Evolutionary conservation across 257 asterid genomes (phyloP), one percentile per base, ranked within the genome.

Genomic region (Nicotiana benthamiana): DNA sequence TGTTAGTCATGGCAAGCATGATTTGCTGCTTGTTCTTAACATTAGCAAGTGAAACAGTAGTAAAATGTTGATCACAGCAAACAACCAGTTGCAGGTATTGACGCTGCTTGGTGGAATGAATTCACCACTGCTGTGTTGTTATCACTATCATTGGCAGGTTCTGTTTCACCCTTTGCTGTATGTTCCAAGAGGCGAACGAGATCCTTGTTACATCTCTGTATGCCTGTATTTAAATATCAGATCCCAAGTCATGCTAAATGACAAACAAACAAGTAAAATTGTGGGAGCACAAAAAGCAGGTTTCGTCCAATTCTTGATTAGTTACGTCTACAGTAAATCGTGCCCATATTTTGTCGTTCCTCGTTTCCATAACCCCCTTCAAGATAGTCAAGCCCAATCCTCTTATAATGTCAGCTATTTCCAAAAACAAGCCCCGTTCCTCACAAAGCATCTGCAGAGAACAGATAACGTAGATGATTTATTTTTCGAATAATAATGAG

Each of bases 281-380:
- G 27, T 2, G 30, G 6, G 51, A 16, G 36, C 28, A 28, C 46
- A 48, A 24, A n/a, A 51, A 18, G 20, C 57, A 30, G 51, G 59
- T 75, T 53, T 54, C 5, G 16, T 4, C 70, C 74, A 51, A 10
- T 48, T 56, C 32, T 40, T 51, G 20, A 68, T 24, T 53, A 46
- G 57, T 64, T 87, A 94, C 98, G 98, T 94, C 98, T 9, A 94
- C 97, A 57, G 91, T 83, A 87, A 94, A 94, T 43, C 92, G 96
- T 57, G 97, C 97, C 98, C 97, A 94, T 28, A 92, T 93, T 84
- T 94, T 94, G 87, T 90, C 94, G 24, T 89, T 86, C 53, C 89
- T 90, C 79, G 90, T 89, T 91, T 93, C 97, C 97, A 94, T 93
- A 46, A 91, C 90, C 57, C 98, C 98, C 89, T 92, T 95, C 79